Percentiles rank a stretch among this genome's conserved stretches.
These are phyloP conservation scores for Apiospora hydei DNA, from an alignment of 2,329 filamentous ascomycete genomes.

Conservation along the genomic window DNA sequence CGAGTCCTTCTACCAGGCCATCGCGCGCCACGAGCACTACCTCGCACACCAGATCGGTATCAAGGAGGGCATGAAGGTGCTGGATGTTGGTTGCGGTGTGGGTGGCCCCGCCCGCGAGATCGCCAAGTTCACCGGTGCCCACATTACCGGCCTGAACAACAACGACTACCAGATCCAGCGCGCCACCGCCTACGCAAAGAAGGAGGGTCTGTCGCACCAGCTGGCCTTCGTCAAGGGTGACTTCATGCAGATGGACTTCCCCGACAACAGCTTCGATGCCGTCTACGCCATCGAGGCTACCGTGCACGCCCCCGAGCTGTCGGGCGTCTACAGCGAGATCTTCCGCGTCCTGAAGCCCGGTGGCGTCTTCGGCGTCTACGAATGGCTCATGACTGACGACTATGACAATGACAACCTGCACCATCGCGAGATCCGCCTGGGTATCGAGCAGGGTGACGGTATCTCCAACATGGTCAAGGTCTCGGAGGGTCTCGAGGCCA, in stretches of 20 bases:
- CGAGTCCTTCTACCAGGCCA: constrained; percentile 89
- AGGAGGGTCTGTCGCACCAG: constrained; percentile 82
- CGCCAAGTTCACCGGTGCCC: constrained; percentile 89
- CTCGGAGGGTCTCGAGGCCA: constrained; percentile 79
- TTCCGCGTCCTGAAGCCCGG: constrained; percentile 95
- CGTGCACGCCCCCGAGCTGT: constrained; percentile 88
- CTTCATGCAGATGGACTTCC: constrained; percentile 99
- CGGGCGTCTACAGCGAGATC: constrained; percentile 93
- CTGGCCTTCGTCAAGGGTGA: constrained; percentile 91
- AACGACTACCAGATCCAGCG: constrained; percentile 99
- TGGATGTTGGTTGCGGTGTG: constrained; percentile 97
- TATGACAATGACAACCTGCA: constrained; percentile 89
- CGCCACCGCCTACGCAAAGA: constrained; percentile 82
- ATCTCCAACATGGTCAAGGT: constrained; percentile 97
- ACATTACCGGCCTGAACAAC: constrained; percentile 95
- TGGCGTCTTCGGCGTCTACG: constrained; percentile 94
- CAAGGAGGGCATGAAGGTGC: constrained; percentile 83
- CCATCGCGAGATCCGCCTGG: constrained; percentile 90
- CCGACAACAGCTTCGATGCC: constrained; percentile 89
- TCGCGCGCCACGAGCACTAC: constrained; percentile 97
- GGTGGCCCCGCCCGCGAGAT: constrained; percentile 96
- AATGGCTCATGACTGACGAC: constrained; percentile 97
- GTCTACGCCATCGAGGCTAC: constrained; percentile 98
- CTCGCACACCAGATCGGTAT: constrained; percentile 89
- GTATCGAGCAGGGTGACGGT: constrained; percentile 94